Base-by-base conservation (phyloP, 768 basidiomycete genomes). In the Calocybe gangraenosa region DNA sequence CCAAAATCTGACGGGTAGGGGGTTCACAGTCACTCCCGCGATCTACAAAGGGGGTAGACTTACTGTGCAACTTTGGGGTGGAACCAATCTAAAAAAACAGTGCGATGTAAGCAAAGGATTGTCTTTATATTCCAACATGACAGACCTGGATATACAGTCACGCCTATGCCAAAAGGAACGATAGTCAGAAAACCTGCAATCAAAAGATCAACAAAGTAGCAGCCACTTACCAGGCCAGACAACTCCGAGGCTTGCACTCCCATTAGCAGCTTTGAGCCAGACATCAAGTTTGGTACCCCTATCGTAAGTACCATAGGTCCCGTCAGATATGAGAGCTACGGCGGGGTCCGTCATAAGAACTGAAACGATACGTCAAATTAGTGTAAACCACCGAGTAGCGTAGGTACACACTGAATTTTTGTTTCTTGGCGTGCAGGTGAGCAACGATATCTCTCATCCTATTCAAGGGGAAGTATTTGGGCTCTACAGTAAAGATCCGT, bases 261-360 rank as follows among this genome's bases (percentile, higher is more conserved):
- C 84, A 50, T 87, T 79, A 2, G 69, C 65, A 28, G 77, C 69
- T 58, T 84, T 85, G 40, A 86, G 63, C 71, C 74, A 86, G 10
- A 86, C 61, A 46, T 80, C 81, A 3, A 64, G 55, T 6, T 60
- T 60, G 1, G 72, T 65, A 3, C 84, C 85, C 19, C 74, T 70
- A 42, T 80, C 67, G 49, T 72, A 86, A 0, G 83, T 58, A 0
- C 60, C 70, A 47, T 84, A 84, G 30, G 58, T 67, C 33, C 69
- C 50, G 17, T 63, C 66, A 0, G 78, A 74, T 3, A 73, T 50
- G 44, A 72, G 77, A 0, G 72, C 80, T 0, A 87, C 71, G 5
- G 84, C 85, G 13, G 84, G 84, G 58, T 87, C 84, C 1, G 81
- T 84, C 85, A 86, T 86, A 32, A 84, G 55, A 21, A 84, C 82